phyloP scores from a whole-genome alignment of 208 protist species.

The Leishmania tropica region DNA sequence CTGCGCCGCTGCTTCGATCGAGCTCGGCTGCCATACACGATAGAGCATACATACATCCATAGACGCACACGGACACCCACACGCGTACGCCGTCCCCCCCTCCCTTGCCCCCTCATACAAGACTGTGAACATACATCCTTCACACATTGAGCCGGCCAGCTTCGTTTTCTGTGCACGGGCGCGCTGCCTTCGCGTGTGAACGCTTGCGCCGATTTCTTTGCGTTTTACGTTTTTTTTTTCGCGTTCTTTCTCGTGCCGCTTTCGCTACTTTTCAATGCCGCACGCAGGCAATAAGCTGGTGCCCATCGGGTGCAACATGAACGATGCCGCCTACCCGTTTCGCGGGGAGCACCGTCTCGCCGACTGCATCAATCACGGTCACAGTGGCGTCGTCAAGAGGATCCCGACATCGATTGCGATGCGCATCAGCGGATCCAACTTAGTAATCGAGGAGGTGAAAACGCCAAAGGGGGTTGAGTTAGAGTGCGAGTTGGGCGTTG shows the following conservation, averaged over 20 bases:
- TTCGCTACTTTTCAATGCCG: constrained; percentile 20
- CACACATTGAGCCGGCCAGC: not conserved
- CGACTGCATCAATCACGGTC: constrained; percentile 77
- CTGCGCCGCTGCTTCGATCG: not conserved
- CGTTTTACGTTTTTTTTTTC: not conserved
- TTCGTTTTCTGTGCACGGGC: not conserved
- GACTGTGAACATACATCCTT: not conserved
- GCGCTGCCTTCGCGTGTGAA: not conserved
- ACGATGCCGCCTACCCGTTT: constrained; percentile 86
- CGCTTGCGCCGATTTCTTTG: not conserved
- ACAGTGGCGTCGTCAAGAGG: constrained; percentile 57
- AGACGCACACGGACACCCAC: not conserved
- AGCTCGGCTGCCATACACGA: not conserved
- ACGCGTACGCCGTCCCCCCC: not conserved
- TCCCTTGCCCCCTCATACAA: not conserved
- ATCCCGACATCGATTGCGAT: constrained; percentile 53
- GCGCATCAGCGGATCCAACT: constrained; percentile 71
- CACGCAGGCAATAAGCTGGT: constrained; percentile 29
- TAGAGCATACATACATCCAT: not conserved
- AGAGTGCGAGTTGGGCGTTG: constrained; percentile 73
- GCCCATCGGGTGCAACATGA: constrained; percentile 83
- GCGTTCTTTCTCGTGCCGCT: not conserved
- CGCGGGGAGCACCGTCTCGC: constrained; percentile 70
- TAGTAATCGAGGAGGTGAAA: constrained; percentile 78
- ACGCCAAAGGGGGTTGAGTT: constrained; percentile 48